Conservation (phyloP, 1,284 basidiomycete genomes). For the Cryptococcus neoformans region DNA sequence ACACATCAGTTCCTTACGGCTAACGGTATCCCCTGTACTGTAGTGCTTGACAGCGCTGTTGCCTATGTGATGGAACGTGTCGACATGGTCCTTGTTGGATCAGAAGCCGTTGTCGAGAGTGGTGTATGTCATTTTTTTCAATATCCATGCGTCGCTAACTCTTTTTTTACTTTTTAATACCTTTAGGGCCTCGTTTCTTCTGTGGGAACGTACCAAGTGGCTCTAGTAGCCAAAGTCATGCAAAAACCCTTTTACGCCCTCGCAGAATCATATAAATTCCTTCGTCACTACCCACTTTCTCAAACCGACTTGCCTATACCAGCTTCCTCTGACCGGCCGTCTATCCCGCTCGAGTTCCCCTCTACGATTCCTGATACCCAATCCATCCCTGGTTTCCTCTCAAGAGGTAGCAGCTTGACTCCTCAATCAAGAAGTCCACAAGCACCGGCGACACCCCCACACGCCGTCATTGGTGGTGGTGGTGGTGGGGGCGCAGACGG, state of each 20-base stretch:
- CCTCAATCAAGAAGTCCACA: conserved; percentile 6
- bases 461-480: background rate
- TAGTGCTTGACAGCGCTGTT: conserved; percentile 93
- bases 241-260: conserved; percentile 97
- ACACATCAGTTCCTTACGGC: conserved; percentile 80
- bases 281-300: conserved; percentile 91
- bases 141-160: background rate
- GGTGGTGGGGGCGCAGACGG: background rate
- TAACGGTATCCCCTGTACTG: conserved; percentile 88
- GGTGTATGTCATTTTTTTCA: conserved; percentile 50
- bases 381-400: conserved; percentile 16
- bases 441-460: conserved; percentile 12
- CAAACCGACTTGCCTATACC: conserved; percentile 87
- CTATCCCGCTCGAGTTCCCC: conserved; percentile 7
- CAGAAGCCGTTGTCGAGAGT: conserved; percentile 95
- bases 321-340: background rate
- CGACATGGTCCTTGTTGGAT: conserved; percentile 92
- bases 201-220: conserved; percentile 93
- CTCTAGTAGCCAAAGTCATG: conserved; percentile 88
- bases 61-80: conserved; percentile 96
- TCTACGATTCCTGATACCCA: conserved; percentile 16
- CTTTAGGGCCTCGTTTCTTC: conserved; percentile 51
- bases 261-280: conserved; percentile 98
- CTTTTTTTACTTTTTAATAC: background rate
- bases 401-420: background rate